A percentile compares a stretch with the other conserved stretches of the same genome.
phyloP scores from a whole-genome alignment of 2,329 filamentous ascomycete species.

The Claviceps citrina region DNA sequence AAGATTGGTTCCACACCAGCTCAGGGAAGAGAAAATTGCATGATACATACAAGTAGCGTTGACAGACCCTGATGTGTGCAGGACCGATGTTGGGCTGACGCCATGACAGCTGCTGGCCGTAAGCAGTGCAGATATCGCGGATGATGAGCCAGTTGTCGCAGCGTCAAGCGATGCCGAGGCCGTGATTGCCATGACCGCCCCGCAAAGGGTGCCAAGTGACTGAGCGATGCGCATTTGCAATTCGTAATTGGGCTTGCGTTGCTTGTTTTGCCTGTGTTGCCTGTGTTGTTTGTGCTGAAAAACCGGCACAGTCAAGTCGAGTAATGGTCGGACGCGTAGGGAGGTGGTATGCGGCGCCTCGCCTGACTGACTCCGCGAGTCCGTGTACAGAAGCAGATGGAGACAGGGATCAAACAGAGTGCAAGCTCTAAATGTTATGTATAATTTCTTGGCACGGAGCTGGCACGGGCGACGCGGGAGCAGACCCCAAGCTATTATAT shows the following conservation, averaged over 20 bases:
- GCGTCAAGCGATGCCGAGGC: constrained; percentile 3
- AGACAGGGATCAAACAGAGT: background rate
- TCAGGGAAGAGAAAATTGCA: too few relatives aligned
- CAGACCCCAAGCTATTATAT: constrained; percentile 1
- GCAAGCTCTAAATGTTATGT: background rate
- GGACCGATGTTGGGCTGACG: background rate
- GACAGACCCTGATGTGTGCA: background rate
- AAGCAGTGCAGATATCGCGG: background rate
- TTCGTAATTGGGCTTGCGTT: background rate
- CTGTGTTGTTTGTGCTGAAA: background rate
- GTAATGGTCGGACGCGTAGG: too few relatives aligned
- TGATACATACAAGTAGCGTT: constrained; percentile 5
- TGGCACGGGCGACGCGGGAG: background rate
- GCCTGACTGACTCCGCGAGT: background rate
- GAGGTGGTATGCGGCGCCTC: too few relatives aligned
- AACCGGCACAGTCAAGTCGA: too few relatives aligned
- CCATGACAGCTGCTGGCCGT: background rate
- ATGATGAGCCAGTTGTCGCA: background rate
- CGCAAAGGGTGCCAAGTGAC: constrained; percentile 7
- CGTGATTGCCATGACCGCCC: constrained; percentile 7
- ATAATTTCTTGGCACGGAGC: constrained; percentile 1
- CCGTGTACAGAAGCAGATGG: too few relatives aligned
- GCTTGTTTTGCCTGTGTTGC: background rate
- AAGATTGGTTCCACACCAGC: too few relatives aligned
- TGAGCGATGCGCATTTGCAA: constrained; percentile 9